These are phyloP conservation scores for Colletotrichum costaricense DNA, from an alignment of 2,329 filamentous ascomycete genomes.

Conservation along the genomic window DNA sequence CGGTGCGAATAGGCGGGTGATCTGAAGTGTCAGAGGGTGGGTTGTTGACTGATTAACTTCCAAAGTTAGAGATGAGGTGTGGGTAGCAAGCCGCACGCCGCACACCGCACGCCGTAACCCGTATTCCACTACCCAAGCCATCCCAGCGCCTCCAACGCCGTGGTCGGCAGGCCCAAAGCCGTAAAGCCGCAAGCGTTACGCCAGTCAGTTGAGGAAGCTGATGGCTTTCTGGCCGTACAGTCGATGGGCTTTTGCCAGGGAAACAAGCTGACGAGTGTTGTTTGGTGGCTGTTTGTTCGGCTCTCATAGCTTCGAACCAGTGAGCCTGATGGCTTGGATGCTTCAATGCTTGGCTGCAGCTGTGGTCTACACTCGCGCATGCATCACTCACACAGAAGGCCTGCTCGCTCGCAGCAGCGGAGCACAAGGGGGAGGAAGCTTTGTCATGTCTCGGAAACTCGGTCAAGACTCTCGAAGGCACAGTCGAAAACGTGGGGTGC, in stretches of 20 bases:
- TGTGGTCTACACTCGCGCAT: slow-evolving; percentile 1
- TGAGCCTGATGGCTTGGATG: neutral
- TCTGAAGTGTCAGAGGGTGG: neutral
- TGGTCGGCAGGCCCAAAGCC: slow-evolving; percentile 12
- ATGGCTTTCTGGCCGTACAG: neutral
- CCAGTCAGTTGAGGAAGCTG: slow-evolving; percentile 32
- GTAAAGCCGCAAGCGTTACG: slow-evolving; percentile 23
- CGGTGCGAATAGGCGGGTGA: neutral
- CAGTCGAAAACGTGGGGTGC: slow-evolving; percentile 17
- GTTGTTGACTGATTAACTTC: slow-evolving; percentile 7
- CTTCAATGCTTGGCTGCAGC: slow-evolving; percentile 10
- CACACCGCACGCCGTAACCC: neutral
- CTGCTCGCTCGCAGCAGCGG: neutral
- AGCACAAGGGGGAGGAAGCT: neutral
- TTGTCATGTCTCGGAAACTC: slow-evolving; percentile 16
- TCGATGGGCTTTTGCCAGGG: neutral
- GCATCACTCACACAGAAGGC: neutral
- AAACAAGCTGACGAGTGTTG: slow-evolving; percentile 5
- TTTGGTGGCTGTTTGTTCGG: slow-evolving; percentile 17
- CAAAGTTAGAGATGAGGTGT: neutral
- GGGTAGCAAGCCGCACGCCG: neutral
- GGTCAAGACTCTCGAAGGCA: slow-evolving; percentile 16
- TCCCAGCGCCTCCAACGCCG: neutral
- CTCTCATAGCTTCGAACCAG: neutral
- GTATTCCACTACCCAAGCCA: slow-evolving; percentile 14